A percentile compares a stretch with the other conserved stretches of the same genome.
Conservation (phyloP, 73 alveolate genomes). For the Uronychia setigera region DNA sequence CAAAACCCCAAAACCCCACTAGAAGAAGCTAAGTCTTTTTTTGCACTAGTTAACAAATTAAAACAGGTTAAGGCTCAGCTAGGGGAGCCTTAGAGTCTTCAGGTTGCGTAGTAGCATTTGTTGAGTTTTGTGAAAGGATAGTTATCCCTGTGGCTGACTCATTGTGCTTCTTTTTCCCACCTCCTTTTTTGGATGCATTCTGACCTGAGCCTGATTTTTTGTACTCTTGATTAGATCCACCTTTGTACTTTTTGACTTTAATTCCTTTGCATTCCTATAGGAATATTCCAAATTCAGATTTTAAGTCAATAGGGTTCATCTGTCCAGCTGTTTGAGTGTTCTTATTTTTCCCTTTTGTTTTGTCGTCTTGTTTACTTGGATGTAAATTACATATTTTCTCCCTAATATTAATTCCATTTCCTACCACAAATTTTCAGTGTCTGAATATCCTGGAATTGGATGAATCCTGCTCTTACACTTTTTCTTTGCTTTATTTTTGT, state of each 20-base stretch:
- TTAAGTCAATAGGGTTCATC: neutral
- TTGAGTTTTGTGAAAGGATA: neutral
- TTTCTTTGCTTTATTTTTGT: neutral
- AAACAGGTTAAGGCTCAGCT: too few relatives aligned
- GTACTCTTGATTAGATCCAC: neutral
- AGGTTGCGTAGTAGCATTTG: neutral
- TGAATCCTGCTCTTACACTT: constrained; percentile 14
- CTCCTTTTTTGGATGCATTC: neutral
- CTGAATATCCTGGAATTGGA: constrained; percentile 74
- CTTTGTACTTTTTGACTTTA: neutral
- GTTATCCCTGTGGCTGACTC: neutral
- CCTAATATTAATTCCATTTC: constrained; percentile 15
- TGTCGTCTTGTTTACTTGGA: neutral
- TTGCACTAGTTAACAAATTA: too few relatives aligned
- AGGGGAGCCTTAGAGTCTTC: neutral
- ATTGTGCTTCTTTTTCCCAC: neutral
- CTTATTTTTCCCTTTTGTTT: neutral
- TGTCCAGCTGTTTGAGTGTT: too few relatives aligned
- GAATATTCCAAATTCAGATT: neutral
- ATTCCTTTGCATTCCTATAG: neutral
- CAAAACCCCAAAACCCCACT: too few relatives aligned
- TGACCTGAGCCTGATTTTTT: too few relatives aligned
- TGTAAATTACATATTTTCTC: neutral
- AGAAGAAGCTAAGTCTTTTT: too few relatives aligned
- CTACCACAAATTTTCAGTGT: constrained; percentile 83